Base-by-base conservation (phyloP, 345 rosid species). In the Clarkia xantiana region DNA sequence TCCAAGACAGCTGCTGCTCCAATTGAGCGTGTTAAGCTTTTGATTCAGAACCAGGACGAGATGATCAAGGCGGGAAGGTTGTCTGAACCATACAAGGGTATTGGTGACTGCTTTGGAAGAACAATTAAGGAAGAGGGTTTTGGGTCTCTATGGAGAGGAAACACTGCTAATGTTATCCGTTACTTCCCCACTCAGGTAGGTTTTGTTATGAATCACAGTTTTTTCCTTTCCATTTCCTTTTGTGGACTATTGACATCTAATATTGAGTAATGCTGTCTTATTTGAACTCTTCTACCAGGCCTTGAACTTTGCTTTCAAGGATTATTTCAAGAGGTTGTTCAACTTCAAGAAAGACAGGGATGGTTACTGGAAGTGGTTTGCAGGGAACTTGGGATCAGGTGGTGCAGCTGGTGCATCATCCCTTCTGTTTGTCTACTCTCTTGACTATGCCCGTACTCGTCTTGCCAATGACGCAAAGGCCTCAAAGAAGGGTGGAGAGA, bases 331-430 rank as follows among this genome's bases (percentile, higher is more conserved):
- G 78, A 76, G 83, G 60, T 66, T 79, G 46, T 85, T 85, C 53
- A 85, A 85, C 80, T 82, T 82, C 77, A 85, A 79, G 93, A 85
- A 85, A 67, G 95, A 85, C 68, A 83, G 54, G 22, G 65, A 61
- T 46, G 93, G 93, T 49, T 86, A 86, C 62, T 86, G 95, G 95
- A 82, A 76, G 25, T 86, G 95, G 95, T 86, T 86, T 68, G 95
- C 82, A 15, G 95, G 93, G 23, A 86, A 86, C 70, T 69, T 86
- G 72, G 95, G 68, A 1, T 86, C 95, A 14, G 95, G 95, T 18
- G 95, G 95, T 48, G 84, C 81, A 38, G 95, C 95, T 64, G 95
- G 95, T 67, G 95, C 95, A 10, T 71, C 95, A 34, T 86, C 94
- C 56, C 82, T 78, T 39, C 74, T 86, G 11, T 82, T 86, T 52